These are phyloP conservation scores for Fusarium udum DNA, from an alignment of 2,329 filamentous ascomycete genomes.

Conservation along the genomic window DNA sequence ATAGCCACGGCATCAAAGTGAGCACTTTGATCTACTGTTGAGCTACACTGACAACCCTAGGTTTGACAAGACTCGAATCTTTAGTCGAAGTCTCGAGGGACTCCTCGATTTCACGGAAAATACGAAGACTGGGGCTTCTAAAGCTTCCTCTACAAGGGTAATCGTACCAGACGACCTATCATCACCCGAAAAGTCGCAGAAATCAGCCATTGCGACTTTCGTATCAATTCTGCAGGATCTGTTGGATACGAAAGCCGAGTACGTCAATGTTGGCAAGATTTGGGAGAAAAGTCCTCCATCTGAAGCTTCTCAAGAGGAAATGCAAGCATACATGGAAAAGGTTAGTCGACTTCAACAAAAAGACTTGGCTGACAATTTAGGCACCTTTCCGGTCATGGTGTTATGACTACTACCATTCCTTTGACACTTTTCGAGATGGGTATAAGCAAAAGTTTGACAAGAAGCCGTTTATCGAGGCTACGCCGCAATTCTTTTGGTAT, in stretches of 20 bases:
- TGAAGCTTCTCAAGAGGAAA: background rate
- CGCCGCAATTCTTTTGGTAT: conserved; percentile 45
- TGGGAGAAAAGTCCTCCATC: conserved; percentile 33
- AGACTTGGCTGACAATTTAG: conserved; percentile 34
- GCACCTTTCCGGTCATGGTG: conserved; percentile 45
- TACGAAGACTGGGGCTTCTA: background rate
- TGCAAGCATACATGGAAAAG: conserved; percentile 45
- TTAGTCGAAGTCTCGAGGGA: conserved; percentile 40
- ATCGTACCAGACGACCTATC: conserved; percentile 43
- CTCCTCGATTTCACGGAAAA: conserved; percentile 35
- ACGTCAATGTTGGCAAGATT: conserved; percentile 24
- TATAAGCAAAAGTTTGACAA: conserved; percentile 40
- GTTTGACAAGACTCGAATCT: conserved; percentile 37
- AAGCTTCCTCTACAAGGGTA: conserved; percentile 21
- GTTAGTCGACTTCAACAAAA: conserved; percentile 24
- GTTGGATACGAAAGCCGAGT: background rate
- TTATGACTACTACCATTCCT: conserved; percentile 47
- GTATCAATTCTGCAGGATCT: conserved; percentile 39
- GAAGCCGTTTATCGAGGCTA: conserved; percentile 45
- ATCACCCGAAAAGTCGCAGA: conserved; percentile 2
- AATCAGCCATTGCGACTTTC: conserved; percentile 34
- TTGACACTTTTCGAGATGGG: conserved; percentile 41
- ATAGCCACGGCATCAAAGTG: conserved; percentile 29
- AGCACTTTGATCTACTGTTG: background rate
- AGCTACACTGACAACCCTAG: conserved; percentile 7